Evolutionary conservation across 106 monocot species (phyloP), one percentile per base, ranked within the genome.

Genomic region (Dioscorea dumetorum): DNA sequence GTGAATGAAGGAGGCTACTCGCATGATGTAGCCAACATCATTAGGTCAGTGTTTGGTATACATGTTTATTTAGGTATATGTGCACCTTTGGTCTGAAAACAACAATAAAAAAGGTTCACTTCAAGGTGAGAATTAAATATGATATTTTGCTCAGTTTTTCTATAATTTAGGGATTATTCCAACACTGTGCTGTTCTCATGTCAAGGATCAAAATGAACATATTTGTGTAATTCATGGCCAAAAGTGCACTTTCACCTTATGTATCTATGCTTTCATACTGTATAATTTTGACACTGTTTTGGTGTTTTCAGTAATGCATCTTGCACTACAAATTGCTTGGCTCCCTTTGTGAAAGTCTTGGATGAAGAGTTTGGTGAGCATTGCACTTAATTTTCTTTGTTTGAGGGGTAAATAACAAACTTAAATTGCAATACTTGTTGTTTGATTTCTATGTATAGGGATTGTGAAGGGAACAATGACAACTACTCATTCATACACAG

Each of bases 381-480:
- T 15, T 56, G 5, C 32, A 20, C 35, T 15, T 20, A 41, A 41
- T 41, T 41, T 41, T 10, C 41, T 41, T 10, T 41, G 1, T 41
- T 41, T 41, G 41, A 41, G 0, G 41, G 6, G 6, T 41, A 28
- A 28, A 28, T 1, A 41, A 41, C 10, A 41, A 10, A 41, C 2
- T 10, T 41, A 6, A 41, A 41, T 8, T 41, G 41, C 2, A 10
- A 41, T 41, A 10, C 41, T 41, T 41, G 41, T 41, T 41, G 41
- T 41, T 41, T 41, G 41, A 0, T 58, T 12, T 58, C 3, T 79
- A 69, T 32, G 41, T 77, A 69, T 32, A 94, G 94, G 91, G 41
- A 95, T 95, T 78, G 95, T 91, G 73, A 95, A 95, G 83, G 95
- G 95, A 67, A 95, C 91, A 21, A 95, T 95, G 95, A 95, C 95